Percentiles rank a stretch among this genome's conserved stretches.
Evolutionary conservation across 2,329 filamentous ascomycete genomes (phyloP).

Genomic region (Metarhizium anisopliae): DNA sequence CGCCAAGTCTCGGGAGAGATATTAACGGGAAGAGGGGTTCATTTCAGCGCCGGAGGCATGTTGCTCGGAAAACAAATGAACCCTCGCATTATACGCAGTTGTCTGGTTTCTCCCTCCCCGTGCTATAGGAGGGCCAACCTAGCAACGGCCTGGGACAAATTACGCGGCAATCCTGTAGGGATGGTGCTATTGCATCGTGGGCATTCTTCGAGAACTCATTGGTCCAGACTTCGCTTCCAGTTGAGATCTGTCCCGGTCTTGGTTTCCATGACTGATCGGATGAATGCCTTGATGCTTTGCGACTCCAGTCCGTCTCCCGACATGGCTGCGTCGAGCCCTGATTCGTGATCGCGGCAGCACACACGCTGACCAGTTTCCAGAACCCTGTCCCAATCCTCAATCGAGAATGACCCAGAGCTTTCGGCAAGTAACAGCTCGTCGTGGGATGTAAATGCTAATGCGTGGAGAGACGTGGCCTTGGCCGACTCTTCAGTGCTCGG

Average conservation of each 20-base stretch:
- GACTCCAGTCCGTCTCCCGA: conserved; percentile 33
- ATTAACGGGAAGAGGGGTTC: neutral
- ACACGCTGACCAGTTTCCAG: conserved; percentile 54
- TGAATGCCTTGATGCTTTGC: conserved; percentile 48
- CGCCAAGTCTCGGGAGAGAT: neutral
- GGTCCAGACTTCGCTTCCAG: conserved; percentile 40
- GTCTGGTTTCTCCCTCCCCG: neutral
- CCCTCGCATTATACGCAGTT: neutral
- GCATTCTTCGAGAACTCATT: neutral
- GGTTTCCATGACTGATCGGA: conserved; percentile 50
- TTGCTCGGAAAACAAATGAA: neutral
- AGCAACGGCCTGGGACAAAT: neutral
- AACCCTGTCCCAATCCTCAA: conserved; percentile 66
- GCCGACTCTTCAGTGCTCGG: conserved; percentile 56
- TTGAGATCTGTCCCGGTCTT: conserved; percentile 45
- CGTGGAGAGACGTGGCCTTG: conserved; percentile 63
- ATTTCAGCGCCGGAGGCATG: neutral
- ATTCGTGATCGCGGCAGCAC: conserved; percentile 44
- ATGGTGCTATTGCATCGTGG: neutral
- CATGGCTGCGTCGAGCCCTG: conserved; percentile 34
- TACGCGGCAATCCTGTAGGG: neutral
- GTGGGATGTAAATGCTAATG: conserved; percentile 70
- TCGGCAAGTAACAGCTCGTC: conserved; percentile 68
- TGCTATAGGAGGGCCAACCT: neutral
- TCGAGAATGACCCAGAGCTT: conserved; percentile 70